These are phyloP conservation scores for Fomitopsis serialis DNA, from an alignment of 768 basidiomycete species.

Conservation along the genomic window DNA sequence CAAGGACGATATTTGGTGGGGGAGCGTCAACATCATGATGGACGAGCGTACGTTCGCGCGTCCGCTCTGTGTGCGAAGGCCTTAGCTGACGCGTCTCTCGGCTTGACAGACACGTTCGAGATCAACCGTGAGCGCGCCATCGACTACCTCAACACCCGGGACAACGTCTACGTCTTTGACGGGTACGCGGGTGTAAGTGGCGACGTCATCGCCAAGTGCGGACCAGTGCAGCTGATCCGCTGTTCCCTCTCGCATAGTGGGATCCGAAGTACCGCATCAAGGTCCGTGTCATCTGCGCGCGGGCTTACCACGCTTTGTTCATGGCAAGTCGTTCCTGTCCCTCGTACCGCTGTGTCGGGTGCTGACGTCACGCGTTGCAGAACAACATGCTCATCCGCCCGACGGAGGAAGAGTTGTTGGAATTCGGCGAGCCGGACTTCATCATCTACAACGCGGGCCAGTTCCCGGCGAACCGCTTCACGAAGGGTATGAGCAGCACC, in stretches of 20 bases:
- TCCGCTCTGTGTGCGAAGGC: too few species aligned
- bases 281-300: slow-evolving; percentile 97
- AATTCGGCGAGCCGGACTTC: slow-evolving; percentile 98
- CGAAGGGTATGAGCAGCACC: slow-evolving; percentile 98
- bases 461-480: slow-evolving; percentile 99
- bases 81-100: not conserved
- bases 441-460: slow-evolving; percentile 99
- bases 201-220: slow-evolving; percentile 2
- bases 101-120: slow-evolving; percentile 84
- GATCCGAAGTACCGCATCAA: slow-evolving; percentile 99
- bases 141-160: slow-evolving; percentile 97
- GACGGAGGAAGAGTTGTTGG: slow-evolving; percentile 86
- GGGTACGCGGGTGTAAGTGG: slow-evolving; percentile 79
- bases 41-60: slow-evolving; percentile 70
- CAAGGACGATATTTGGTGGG: slow-evolving; percentile 99
- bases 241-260: slow-evolving; percentile 61
- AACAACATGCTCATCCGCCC: slow-evolving; percentile 99
- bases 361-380: slow-evolving; percentile 31
- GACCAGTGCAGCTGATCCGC: not conserved
- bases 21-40: slow-evolving; percentile 98
- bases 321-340: slow-evolving; percentile 59
- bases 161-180: slow-evolving; percentile 97
- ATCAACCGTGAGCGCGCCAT: slow-evolving; percentile 99
- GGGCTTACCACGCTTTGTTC: slow-evolving; percentile 97
- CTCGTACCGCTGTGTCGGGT: slow-evolving; percentile 2